These are phyloP conservation scores for Aureobasidium pullulans DNA, from an alignment of 2,329 filamentous ascomycete genomes.

Conservation along the genomic window DNA sequence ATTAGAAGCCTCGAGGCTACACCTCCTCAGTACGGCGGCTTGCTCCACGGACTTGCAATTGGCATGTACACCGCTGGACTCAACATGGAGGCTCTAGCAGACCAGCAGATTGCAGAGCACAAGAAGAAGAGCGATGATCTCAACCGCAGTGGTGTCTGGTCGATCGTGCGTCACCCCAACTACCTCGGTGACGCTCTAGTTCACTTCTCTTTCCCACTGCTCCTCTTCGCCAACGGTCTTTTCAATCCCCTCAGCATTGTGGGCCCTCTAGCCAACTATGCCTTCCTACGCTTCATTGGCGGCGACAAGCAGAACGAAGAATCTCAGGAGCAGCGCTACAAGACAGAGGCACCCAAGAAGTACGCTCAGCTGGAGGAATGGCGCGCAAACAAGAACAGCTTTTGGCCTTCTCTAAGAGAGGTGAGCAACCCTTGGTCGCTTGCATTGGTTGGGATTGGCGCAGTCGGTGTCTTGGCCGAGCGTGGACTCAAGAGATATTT, in stretches of 20 bases:
- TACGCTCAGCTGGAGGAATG: conserved; percentile 47
- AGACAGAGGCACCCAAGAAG: conserved; percentile 43
- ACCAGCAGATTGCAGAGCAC: conserved; percentile 49
- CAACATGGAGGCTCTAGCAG: conserved; percentile 49
- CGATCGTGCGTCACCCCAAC: conserved; percentile 54
- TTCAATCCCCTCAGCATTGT: conserved; percentile 49
- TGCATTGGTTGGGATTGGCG: conserved; percentile 45
- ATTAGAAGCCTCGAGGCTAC: conserved; percentile 18
- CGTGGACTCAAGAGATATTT: conserved; percentile 24
- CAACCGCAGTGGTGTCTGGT: conserved; percentile 53
- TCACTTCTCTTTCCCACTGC: conserved; percentile 52
- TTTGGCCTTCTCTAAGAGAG: conserved; percentile 50
- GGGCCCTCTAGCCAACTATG: conserved; percentile 51
- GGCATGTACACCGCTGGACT: conserved; percentile 52
- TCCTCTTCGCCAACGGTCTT: conserved; percentile 48
- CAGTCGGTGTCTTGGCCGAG: conserved; percentile 43
- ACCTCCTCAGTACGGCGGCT: conserved; percentile 24
- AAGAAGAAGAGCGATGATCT: conserved; percentile 38
- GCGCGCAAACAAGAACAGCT: conserved; percentile 49
- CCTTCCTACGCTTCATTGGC: conserved; percentile 50
- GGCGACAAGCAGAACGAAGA: conserved; percentile 51
- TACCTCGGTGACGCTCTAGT: conserved; percentile 55
- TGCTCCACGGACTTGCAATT: conserved; percentile 25
- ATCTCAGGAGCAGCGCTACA: conserved; percentile 47
- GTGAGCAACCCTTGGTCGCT: conserved; percentile 50